These are phyloP conservation scores for Inonotus obliquus DNA, from an alignment of 1,284 basidiomycete species.

Conservation along the genomic window DNA sequence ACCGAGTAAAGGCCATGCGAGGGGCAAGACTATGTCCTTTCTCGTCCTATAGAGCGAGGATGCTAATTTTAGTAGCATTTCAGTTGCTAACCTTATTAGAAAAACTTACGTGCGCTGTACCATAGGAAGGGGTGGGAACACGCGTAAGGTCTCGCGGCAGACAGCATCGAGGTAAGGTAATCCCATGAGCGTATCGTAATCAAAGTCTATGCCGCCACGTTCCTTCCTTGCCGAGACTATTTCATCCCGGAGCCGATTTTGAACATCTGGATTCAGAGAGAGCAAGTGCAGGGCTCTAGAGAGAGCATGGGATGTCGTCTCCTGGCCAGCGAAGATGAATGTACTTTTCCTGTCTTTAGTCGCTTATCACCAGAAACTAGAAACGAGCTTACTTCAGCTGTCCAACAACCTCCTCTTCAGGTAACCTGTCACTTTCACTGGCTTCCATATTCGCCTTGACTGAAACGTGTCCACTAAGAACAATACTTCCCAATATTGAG, in stretches of 20 bases:
- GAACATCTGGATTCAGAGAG: slow-evolving; percentile 16
- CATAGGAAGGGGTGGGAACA: slow-evolving; percentile 10
- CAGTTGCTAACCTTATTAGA: slow-evolving; percentile 24
- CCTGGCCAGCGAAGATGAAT: slow-evolving; percentile 19
- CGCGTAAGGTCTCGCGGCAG: slow-evolving; percentile 27
- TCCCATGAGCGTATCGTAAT: slow-evolving; percentile 29
- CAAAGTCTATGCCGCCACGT: slow-evolving; percentile 10
- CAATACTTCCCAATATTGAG: not conserved
- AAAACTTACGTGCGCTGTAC: slow-evolving; percentile 19
- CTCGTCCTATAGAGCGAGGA: not conserved
- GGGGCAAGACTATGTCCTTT: not conserved
- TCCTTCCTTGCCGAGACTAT: slow-evolving; percentile 18
- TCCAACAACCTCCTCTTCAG: slow-evolving; percentile 28
- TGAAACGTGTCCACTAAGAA: slow-evolving; percentile 17
- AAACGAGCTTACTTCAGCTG: slow-evolving; percentile 22
- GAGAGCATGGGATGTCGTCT: slow-evolving; percentile 22
- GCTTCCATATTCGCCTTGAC: slow-evolving; percentile 29
- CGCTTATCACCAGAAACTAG: not conserved
- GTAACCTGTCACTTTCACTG: slow-evolving; percentile 26
- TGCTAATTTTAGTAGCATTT: slow-evolving; percentile 23
- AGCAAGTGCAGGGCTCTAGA: slow-evolving; percentile 20
- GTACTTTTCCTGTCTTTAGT: slow-evolving; percentile 1
- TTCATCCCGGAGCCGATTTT: slow-evolving; percentile 25
- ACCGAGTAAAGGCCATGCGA: not conserved
- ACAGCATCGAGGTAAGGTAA: slow-evolving; percentile 34